Conservation (phyloP, 805 yeast genomes). For the Kazachstania psychrophila region DNA sequence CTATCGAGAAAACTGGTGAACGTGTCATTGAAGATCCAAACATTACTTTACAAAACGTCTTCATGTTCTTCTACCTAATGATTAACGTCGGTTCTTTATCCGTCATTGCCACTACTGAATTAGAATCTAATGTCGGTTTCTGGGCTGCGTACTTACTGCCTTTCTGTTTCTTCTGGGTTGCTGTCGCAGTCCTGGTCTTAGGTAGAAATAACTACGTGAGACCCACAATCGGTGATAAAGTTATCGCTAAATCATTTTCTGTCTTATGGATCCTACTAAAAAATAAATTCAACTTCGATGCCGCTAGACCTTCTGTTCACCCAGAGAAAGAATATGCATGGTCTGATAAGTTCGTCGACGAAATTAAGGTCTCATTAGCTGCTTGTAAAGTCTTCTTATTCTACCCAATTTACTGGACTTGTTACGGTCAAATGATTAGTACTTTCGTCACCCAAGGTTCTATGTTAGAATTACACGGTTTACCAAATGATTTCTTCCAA, state of each 20-base stretch:
- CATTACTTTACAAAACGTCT: slow-evolving; percentile 61
- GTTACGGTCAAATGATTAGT: slow-evolving; percentile 63
- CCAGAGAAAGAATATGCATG: slow-evolving; percentile 43
- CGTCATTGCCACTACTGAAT: slow-evolving; percentile 66
- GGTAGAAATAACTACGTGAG: slow-evolving; percentile 50
- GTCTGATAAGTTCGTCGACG: slow-evolving; percentile 66
- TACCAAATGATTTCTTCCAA: slow-evolving; percentile 74
- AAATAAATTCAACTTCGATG: slow-evolving; percentile 42
- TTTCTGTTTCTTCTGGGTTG: slow-evolving; percentile 56
- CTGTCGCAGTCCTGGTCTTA: slow-evolving; percentile 40
- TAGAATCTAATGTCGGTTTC: slow-evolving; percentile 56
- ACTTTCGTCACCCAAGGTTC: slow-evolving; percentile 70
- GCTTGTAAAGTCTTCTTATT: slow-evolving; percentile 69
- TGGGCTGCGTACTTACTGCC: slow-evolving; percentile 73
- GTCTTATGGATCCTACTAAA: slow-evolving; percentile 36
- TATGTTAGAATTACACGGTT: slow-evolving; percentile 61
- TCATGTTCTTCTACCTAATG: slow-evolving; percentile 68
- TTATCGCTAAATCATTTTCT: slow-evolving; percentile 45
- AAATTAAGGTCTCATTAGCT: slow-evolving; percentile 51
- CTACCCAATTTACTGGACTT: slow-evolving; percentile 68
- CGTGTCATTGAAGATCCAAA: slow-evolving; percentile 61
- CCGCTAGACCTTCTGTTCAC: slow-evolving; percentile 50
- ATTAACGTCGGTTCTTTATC: slow-evolving; percentile 69
- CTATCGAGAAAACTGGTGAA: slow-evolving; percentile 52
- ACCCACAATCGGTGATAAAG: slow-evolving; percentile 53